Evolutionary conservation across 345 rosid genomes (phyloP).

Genomic region (Populus simonii): DNA sequence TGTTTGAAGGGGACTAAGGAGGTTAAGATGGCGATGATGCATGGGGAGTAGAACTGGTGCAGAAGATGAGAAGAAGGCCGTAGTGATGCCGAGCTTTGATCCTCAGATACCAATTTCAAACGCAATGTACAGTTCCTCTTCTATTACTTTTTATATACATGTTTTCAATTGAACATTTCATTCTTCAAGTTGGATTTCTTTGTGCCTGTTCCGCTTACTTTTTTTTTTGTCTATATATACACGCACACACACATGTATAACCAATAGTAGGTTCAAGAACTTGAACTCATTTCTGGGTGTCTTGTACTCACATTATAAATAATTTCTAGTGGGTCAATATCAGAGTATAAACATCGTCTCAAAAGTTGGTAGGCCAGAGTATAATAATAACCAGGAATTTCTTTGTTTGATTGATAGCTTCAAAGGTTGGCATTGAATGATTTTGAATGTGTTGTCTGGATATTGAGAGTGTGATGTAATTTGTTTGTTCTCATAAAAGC

Average conservation of each 20-base stretch:
- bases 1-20: conserved; percentile 17
- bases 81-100: conserved; percentile 47
- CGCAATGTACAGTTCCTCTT: conserved; percentile 29
- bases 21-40: conserved; percentile 17
- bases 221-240: background rate
- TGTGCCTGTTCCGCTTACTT: background rate
- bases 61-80: conserved; percentile 39
- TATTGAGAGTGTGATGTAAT: background rate
- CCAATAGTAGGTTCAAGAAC: background rate
- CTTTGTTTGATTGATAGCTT: background rate
- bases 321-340: background rate
- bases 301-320: background rate
- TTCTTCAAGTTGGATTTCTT: background rate
- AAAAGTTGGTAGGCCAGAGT: background rate
- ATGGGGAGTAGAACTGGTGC: conserved; percentile 19
- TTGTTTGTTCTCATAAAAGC: background rate
- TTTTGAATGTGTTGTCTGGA: background rate
- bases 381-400: background rate
- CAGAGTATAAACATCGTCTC: background rate
- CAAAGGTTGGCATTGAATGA: background rate
- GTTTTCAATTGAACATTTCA: background rate
- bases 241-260: background rate
- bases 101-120: conserved; percentile 24
- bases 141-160: background rate
- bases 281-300: background rate